Conservation (phyloP, 495 filamentous ascomycete genomes). For the Stereocaulon alpinum region DNA sequence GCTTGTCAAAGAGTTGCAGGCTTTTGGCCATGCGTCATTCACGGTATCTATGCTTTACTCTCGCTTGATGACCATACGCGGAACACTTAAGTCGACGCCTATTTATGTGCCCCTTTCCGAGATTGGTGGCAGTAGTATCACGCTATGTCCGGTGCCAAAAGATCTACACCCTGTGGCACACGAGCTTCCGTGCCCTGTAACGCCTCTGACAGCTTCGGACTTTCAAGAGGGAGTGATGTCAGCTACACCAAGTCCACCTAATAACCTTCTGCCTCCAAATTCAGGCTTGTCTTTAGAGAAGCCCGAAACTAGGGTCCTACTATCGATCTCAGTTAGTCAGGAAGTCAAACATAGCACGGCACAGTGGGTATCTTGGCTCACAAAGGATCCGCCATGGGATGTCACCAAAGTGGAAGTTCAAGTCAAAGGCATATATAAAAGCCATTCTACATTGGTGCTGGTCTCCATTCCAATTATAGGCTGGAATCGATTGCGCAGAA, state of each 20-base stretch:
- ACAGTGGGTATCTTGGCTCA: slow-evolving; percentile 10
- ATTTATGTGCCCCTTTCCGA: slow-evolving; percentile 11
- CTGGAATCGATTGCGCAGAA: slow-evolving; percentile 6
- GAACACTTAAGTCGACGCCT: slow-evolving; percentile 7
- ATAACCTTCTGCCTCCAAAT: background rate
- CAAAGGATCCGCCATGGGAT: background rate
- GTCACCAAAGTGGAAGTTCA: slow-evolving; percentile 4
- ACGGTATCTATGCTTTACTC: slow-evolving; percentile 16
- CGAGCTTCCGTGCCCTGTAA: background rate
- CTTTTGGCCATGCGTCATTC: slow-evolving; percentile 4
- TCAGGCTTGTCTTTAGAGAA: background rate
- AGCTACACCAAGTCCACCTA: background rate
- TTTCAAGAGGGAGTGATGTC: background rate
- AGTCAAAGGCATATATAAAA: slow-evolving; percentile 6
- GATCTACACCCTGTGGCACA: background rate
- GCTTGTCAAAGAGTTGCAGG: slow-evolving; percentile 12
- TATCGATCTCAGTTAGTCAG: slow-evolving; percentile 2
- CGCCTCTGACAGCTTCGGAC: background rate
- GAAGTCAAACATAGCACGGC: slow-evolving; percentile 2
- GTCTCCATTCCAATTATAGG: slow-evolving; percentile 8
- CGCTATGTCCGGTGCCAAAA: background rate
- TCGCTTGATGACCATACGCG: slow-evolving; percentile 11
- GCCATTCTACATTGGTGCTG: slow-evolving; percentile 11
- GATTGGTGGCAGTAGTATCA: slow-evolving; percentile 3
- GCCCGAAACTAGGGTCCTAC: slow-evolving; percentile 5